Evolutionary conservation across 2,329 filamentous ascomycete genomes (phyloP), one percentile per base, ranked within the genome.

Genomic region (Fusarium goolgardi): DNA sequence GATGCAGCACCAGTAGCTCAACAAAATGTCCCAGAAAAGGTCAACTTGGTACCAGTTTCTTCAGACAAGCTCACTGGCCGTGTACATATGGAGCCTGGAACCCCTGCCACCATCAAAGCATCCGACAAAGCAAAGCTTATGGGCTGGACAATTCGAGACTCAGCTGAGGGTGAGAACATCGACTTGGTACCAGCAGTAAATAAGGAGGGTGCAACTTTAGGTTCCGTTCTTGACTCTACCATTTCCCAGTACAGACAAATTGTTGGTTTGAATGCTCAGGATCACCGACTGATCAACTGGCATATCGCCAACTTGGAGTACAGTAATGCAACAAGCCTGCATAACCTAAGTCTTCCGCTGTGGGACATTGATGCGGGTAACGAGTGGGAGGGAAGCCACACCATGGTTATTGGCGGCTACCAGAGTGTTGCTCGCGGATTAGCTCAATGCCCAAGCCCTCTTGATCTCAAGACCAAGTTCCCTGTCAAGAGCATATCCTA

Each of bases 331-430:
- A 92, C 90, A 3, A 96, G 94, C 69, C 89, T 97, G 55, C 90
- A 91, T 69, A 91, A 91, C 66, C 86, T 99, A 20, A 98, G 95
- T 77, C 86, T 99, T 16, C 89, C 90, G 10, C 90, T 94, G 0
- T 98, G 96, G 93, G 96, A 99, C 78, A 94, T 99, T 73, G 96
- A 99, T 75, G 94, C 94, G 50, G 96, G 96, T 1, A 97, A 99
- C 73, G 96, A 99, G 76, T 99, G 97, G 82, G 94, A 97, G 77
- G 96, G 96, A 9, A 90, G 92, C 65, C 96, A 99, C 77, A 93
- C 93, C 2, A 95, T 97, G 86, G 89, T 99, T 5, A 86, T 96
- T 27, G 96, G 96, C 40, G 96, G 96, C 2, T 99, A 98, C 75
- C 94, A 96, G 71, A 93, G 94, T 74, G 88, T 99, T 44, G 92